Evolutionary conservation across 306 rosid species (phyloP), one percentile per base, ranked within the genome.

Genomic region (Dicorynia guianensis): DNA sequence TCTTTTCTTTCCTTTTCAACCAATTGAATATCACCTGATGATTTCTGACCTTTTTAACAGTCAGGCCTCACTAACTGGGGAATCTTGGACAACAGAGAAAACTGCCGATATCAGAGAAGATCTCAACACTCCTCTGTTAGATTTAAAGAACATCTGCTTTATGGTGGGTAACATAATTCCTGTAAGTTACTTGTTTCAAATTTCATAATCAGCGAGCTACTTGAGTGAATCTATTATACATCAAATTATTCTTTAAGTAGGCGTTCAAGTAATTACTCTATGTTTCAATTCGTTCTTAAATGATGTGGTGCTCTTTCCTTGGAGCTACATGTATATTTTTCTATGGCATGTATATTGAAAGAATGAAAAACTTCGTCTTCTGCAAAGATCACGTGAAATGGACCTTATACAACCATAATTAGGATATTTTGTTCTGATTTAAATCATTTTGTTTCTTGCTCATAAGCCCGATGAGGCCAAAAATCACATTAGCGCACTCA

Each of bases 51-150:
- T 75, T 83, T 77, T 81, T 60, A 85, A 85, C 96, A 92, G 97
- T 56, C 97, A 92, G 90, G 85, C 97, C 67, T 92, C 97, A 34
- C 85, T 92, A 52, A 92, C 97, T 20, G 97, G 97, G 34, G 97
- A 92, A 75, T 92, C 97, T 69, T 76, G 81, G 84, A 61, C 90
- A 59, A 68, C 88, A 2, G 89, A 88, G 7, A 92, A 92, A 83
- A 83, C 88, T 30, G 90, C 92, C 7, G 92, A 89, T 78, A 70
- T 82, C 74, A 83, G 62, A 82, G 97, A 90, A 85, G 84, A 76
- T 80, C 67, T 11, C 15, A 85, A 47, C 83, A 90, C 96, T 53
- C 93, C 93, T 12, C 76, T 89, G 80, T 72, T 89, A 38, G 97
- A 92, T 74, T 82, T 92, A 48, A 90, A 76, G 82, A 92, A 92